Base-by-base conservation (phyloP, 306 rosid species). In the Cicer judaicum region DNA sequence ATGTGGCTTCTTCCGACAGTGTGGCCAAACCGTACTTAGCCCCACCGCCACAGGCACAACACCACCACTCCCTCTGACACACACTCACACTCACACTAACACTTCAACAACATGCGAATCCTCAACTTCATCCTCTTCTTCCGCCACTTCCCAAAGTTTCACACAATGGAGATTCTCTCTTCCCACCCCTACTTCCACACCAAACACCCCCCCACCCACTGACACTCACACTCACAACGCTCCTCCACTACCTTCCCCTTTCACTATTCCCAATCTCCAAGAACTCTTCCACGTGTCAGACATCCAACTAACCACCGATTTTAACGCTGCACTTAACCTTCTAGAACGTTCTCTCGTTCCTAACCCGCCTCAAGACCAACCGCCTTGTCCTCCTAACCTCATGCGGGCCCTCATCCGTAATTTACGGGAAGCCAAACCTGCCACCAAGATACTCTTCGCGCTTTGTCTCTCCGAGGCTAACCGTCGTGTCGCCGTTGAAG, bases 81-180 rank as follows among this genome's bases (percentile, higher is more conserved):
- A 70, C 66, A 5, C 70, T 4, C 34, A 29, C 29, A 24, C 29
- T 49, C 43, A 34, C 5, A 11, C 68, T 70, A 2, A 80, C 69
- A 38, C 84, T 81, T 21, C 16, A 53, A 50, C 87, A 75, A 8
- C 82, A 85, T 82, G 91, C 24, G 93, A 84, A 15, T 87, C 91
- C 15, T 89, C 89, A 54, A 86, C 91, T 54, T 88, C 90, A 2
- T 86, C 90, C 3, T 84, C 90, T 9, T 87, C 93, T 12, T 86
- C 98, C 49, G 81, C 96, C 53, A 83, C 96, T 18, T 93, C 98
- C 10, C 98, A 93, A 65, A 93, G 98, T 87, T 93, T 91, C 89
- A 93, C 98, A 0, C 98, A 91, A 21, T 93, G 98, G 97, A 83
- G 81, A 12, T 91, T 93, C 88, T 84, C 93, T 16, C 92, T 88